Base-by-base conservation (phyloP, 805 yeast genomes). In the Brettanomyces nanus region DNA sequence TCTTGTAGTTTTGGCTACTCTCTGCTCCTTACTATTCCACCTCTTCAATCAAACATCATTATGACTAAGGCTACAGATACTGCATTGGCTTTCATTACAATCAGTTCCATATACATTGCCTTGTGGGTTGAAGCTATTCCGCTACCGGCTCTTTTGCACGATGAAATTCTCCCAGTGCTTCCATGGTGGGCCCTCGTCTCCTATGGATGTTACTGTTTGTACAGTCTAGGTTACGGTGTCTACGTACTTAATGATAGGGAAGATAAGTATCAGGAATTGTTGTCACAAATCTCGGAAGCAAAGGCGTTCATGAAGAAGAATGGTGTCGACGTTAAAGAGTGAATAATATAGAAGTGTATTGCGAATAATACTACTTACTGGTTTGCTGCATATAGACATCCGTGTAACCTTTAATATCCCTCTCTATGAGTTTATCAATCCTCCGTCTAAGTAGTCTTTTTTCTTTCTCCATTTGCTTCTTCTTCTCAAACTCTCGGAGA, bases 401-500 rank as follows among this genome's bases (percentile, higher is more conserved):
- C 26, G 26, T 23, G 26, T 11, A n/a, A n/a, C n/a, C n/a, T n/a
- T n/a, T n/a, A n/a, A n/a, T n/a, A n/a, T n/a, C n/a, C n/a, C n/a
- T n/a, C n/a, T n/a, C n/a, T n/a, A n/a, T n/a, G n/a, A n/a, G n/a
- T n/a, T n/a, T n/a, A n/a, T n/a, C n/a, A n/a, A n/a, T n/a, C n/a
- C n/a, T n/a, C n/a, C n/a, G n/a, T n/a, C n/a, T n/a, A 10, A 28
- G n/a, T 9, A 6, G 30, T 28, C 30, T n/a, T 28, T 28, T 23
- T 17, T 25, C 15, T 26, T 36, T 57, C 45, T 61, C 63, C 33
- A 61, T 51, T 45, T 77, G 75, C 53, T 83, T 60, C 52, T 66
- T 66, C 61, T 76, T 21, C 58, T 89, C 97, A 36, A 86, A 75
- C 47, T 82, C 81, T 1, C 95, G 86, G 65, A 89, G 90, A 4